Evolutionary conservation across 2,329 filamentous ascomycete genomes (phyloP), one percentile per base, ranked within the genome.

Genomic region (Pseudogymnoascus sp.): DNA sequence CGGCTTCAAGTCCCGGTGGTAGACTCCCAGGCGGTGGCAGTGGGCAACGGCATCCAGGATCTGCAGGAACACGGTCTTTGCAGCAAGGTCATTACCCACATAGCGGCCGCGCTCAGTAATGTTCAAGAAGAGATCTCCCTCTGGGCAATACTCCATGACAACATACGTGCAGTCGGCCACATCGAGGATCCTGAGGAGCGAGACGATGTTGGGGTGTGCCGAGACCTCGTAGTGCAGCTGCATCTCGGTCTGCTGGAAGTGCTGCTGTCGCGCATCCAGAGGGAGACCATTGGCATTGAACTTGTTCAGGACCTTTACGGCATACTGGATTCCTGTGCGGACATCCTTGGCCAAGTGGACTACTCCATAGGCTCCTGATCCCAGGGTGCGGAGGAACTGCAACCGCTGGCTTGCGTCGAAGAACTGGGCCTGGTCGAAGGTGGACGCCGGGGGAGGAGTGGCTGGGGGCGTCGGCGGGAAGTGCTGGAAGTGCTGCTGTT

Each of bases 241-340:
- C 74, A 97, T 96, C 78, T 99, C 95, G 63, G 92, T 84, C 75
- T 92, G 88, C 78, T 97, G 95, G 80, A 96, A 97, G 71, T 88
- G 87, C 72, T 87, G 83, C 75, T 97, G 93, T 69, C 93, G 86
- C 71, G 85, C 82, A 78, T 97, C 93, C 80, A 97, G 81, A 36
- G 83, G 83, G 11, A 82, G 80, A 68, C 85, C 85, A 74, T 87
- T 83, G 68, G 82, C 72, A 76, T 93, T 95, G 77, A 88, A 83
- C 78, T 96, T 97, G 87, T 91, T 95, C 74, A 99, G 83, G 66
- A 93, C 93, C 82, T 99, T 99, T 74, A 99, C 93, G 68, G 95
- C 95, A 81, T 96, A 99, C 68, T 86, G 87, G 64, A 87, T 83
- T 74, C 89, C 85, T 69, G 87, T 93, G 74, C 88, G 87, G 74